A percentile compares a stretch with the other conserved stretches of the same genome.
Conservation (phyloP, 345 rosid species). For the Pistacia vera region DNA sequence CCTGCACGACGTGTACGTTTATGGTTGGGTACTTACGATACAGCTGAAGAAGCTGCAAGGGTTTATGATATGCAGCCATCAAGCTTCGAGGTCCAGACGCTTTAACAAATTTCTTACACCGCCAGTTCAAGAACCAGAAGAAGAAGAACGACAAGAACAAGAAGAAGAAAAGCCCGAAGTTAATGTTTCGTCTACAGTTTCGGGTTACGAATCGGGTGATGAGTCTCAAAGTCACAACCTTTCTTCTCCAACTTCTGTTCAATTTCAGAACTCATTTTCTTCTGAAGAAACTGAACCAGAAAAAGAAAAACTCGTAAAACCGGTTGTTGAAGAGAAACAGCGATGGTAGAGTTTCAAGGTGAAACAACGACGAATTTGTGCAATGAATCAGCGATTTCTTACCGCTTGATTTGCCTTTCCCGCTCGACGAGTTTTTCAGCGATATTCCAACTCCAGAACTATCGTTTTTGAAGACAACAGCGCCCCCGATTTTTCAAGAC, state of each 20-base stretch:
- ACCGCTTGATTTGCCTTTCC: slow-evolving; percentile 50
- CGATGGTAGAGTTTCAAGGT: slow-evolving; percentile 29
- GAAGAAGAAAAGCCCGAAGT: slow-evolving; percentile 21
- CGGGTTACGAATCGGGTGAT: slow-evolving; percentile 68
- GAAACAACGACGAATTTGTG: slow-evolving; percentile 31
- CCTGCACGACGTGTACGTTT: slow-evolving; percentile 77
- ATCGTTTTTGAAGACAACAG: slow-evolving; percentile 45
- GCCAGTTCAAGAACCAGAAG: slow-evolving; percentile 15
- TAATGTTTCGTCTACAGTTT: slow-evolving; percentile 25
- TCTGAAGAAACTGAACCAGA: slow-evolving; percentile 46
- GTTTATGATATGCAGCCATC: slow-evolving; percentile 91
- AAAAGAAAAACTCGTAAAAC: slow-evolving; percentile 26
- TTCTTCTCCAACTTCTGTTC: slow-evolving; percentile 81
- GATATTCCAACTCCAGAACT: slow-evolving; percentile 47
- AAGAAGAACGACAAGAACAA: background rate
- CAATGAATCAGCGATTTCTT: slow-evolving; percentile 35
- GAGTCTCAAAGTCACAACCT: slow-evolving; percentile 50
- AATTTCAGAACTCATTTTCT: slow-evolving; percentile 38
- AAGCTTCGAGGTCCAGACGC: slow-evolving; percentile 92
- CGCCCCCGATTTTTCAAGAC: slow-evolving; percentile 28
- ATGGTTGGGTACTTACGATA: slow-evolving; percentile 89
- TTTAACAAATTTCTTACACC: slow-evolving; percentile 70
- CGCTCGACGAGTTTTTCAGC: slow-evolving; percentile 57
- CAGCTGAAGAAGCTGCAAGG: slow-evolving; percentile 95
- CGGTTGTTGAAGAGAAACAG: slow-evolving; percentile 20